phyloP scores from a whole-genome alignment of 202 grass and related monocot genomes.

The Setaria viridis region DNA sequence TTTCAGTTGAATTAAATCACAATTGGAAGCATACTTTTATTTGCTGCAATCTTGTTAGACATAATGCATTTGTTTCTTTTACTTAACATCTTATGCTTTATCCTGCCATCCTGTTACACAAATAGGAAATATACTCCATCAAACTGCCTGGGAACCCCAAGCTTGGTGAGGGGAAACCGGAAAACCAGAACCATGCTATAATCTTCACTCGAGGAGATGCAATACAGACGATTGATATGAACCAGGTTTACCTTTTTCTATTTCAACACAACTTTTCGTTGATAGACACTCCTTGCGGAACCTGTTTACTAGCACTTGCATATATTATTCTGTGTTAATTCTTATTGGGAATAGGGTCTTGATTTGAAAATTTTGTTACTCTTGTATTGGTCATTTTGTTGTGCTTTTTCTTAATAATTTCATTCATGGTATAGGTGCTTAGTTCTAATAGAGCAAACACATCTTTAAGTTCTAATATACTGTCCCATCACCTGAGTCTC shows the following conservation, averaged over 20 bases:
- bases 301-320: background rate
- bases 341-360: background rate
- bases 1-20: background rate
- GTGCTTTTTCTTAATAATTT: constrained; percentile 1
- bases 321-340: constrained; percentile 24
- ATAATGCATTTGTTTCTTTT: constrained; percentile 41
- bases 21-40: background rate
- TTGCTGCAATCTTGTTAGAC: constrained; percentile 1
- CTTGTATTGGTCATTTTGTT: constrained; percentile 14
- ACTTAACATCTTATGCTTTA: constrained; percentile 38
- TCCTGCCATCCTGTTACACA: constrained; percentile 25
- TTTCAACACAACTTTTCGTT: constrained; percentile 6
- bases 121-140: constrained; percentile 92
- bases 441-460: background rate
- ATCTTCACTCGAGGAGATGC: constrained; percentile 93
- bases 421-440: background rate
- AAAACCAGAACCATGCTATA: constrained; percentile 98
- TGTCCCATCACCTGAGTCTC: background rate
- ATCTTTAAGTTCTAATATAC: constrained; percentile 16
- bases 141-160: constrained; percentile 92
- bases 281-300: background rate
- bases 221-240: constrained; percentile 95
- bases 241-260: constrained; percentile 65
- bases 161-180: constrained; percentile 95
- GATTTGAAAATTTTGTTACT: constrained; percentile 7